Evolutionary conservation across 2,329 filamentous ascomycete species (phyloP), one percentile per base, ranked within the genome.

Genomic region (Diaporthe velutina): DNA sequence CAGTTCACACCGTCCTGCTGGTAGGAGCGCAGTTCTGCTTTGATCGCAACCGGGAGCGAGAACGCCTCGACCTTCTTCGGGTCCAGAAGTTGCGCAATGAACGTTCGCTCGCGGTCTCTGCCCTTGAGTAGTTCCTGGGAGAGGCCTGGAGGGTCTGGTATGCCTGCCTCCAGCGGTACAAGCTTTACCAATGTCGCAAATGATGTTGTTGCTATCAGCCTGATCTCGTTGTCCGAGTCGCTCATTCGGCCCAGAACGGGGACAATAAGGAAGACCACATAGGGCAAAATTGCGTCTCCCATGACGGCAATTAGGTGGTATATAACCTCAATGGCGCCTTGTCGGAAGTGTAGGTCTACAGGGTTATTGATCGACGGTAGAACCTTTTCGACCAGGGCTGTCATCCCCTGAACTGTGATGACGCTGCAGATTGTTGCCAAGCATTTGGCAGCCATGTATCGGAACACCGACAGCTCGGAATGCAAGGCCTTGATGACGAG

Each of bases 1-100:
- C 97, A 99, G 82, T 99, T 99, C 81, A 99, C 96, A 82, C 97
- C 97, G 71, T 99, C 97, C 83, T 99, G 97, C 83, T 99, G 97
- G 82, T 99, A 99, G 0, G 96, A 98, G 77, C 97, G 94, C 70
- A 99, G 90, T 80, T 98, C 95, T 0, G 97, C 97, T 84, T 98
- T 98, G 87, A 99, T 99, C 6, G 95, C 94, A 57, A 99, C 97
- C 0, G 97, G 97, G 60, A 99, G 97, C 77, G 93, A 87, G 84
- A 98, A 99, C 0, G 94, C 88, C 83, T 99, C 97, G 33, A 99
- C 95, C 84, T 99, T 99, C 84, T 98, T 98, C 7, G 95, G 94
- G 81, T 99, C 97, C 70, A 99, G 89, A 83, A 99, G 95, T 83
- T 99, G 97, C 4, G 94, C 92, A 82, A 99, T 98, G 82, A 99